phyloP scores from a whole-genome alignment of 352 stramenopile species.

The Lagenidium sp. region DNA sequence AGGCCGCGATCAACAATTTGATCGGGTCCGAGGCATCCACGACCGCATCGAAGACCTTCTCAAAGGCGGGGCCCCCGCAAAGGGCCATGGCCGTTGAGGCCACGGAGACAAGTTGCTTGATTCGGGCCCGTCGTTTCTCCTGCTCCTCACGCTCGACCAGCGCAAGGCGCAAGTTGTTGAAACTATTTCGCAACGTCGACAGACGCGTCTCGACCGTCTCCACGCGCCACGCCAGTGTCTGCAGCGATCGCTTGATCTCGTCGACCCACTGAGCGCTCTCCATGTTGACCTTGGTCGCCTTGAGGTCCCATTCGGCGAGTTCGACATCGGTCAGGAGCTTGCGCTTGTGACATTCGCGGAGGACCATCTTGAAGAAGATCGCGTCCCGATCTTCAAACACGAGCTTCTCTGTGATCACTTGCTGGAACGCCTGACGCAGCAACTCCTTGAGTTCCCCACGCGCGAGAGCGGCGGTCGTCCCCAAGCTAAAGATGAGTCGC shows the following conservation, averaged over 20 bases:
- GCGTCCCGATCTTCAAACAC: conserved; percentile 5
- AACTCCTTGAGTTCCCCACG: conserved; percentile 1
- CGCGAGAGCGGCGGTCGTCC: neutral
- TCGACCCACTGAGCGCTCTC: conserved; percentile 5
- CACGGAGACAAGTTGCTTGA: too few species aligned
- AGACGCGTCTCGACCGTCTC: neutral
- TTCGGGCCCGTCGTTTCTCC: too few species aligned
- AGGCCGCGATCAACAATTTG: too few species aligned
- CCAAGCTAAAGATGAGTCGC: conserved; percentile 1
- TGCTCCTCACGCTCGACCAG: neutral
- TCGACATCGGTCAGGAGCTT: neutral
- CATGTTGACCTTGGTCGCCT: conserved; percentile 10
- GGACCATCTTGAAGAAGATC: conserved; percentile 4
- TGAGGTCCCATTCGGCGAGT: conserved; percentile 3
- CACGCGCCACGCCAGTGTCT: neutral
- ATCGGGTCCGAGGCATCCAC: neutral
- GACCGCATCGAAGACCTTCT: conserved; percentile 1
- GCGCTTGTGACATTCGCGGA: conserved; percentile 2
- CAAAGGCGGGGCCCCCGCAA: too few species aligned
- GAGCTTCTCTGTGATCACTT: conserved; percentile 9
- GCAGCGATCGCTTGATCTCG: conserved; percentile 3
- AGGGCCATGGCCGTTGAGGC: too few species aligned
- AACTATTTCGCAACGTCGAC: neutral
- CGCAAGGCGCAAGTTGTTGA: neutral
- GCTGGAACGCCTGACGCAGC: conserved; percentile 1